These are phyloP conservation scores for Wickerhamiella slavikovae DNA, from an alignment of 805 yeast genomes.

Conservation along the genomic window DNA sequence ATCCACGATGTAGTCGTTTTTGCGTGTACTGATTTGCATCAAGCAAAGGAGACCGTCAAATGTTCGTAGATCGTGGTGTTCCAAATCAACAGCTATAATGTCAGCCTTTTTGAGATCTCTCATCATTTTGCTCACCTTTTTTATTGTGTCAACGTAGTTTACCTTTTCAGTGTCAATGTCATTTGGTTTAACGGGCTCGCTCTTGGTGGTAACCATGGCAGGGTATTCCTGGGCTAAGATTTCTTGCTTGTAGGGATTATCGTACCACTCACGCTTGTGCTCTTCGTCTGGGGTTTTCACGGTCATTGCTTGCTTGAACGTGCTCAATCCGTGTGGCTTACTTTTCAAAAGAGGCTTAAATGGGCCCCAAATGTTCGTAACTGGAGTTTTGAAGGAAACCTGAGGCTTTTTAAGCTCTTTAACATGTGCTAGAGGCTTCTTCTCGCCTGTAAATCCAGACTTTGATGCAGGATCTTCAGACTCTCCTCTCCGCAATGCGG, in stretches of 20 bases:
- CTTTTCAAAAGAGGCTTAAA: slow-evolving; percentile 51
- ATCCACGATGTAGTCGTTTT: slow-evolving; percentile 74
- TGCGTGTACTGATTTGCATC: slow-evolving; percentile 75
- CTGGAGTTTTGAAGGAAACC: slow-evolving; percentile 26
- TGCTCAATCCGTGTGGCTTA: slow-evolving; percentile 50
- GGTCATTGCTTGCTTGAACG: slow-evolving; percentile 31
- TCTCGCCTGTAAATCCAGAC: slow-evolving; percentile 5
- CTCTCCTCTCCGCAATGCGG: not conserved
- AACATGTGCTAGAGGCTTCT: too few species aligned
- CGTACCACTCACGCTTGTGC: slow-evolving; percentile 32
- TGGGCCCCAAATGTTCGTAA: slow-evolving; percentile 59
- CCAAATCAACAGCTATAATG: slow-evolving; percentile 83
- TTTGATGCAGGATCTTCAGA: slow-evolving; percentile 3
- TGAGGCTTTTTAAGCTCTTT: slow-evolving; percentile 17
- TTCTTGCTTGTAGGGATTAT: slow-evolving; percentile 67
- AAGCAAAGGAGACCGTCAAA: slow-evolving; percentile 79
- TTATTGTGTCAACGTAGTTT: slow-evolving; percentile 48
- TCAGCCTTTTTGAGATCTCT: slow-evolving; percentile 26
- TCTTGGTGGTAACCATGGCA: slow-evolving; percentile 25
- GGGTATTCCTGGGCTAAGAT: slow-evolving; percentile 56
- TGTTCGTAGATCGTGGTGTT: slow-evolving; percentile 83
- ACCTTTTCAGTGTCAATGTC: slow-evolving; percentile 21
- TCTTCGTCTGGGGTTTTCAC: slow-evolving; percentile 20
- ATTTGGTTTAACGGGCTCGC: slow-evolving; percentile 31
- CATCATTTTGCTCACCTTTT: slow-evolving; percentile 33